Conservation (phyloP, 441 rosid species). For the Corymbia calophylla region DNA sequence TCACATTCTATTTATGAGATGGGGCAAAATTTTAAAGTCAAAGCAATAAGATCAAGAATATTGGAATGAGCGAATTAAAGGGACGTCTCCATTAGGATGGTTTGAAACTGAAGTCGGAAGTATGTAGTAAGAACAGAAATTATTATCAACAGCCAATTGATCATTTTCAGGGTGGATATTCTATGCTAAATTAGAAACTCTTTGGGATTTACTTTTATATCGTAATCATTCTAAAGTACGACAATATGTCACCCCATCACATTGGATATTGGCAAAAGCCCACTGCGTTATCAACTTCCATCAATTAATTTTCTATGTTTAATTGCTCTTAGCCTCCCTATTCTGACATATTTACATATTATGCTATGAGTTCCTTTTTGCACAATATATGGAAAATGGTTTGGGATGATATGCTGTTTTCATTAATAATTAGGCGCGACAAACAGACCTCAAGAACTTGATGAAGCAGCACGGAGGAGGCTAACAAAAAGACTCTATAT, state of each 20-base stretch:
- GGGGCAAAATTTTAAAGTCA: neutral
- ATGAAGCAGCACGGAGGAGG: slow-evolving; percentile 94
- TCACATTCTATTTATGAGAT: neutral
- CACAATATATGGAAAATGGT: neutral
- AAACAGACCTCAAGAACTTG: slow-evolving; percentile 96
- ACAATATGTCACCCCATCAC: neutral
- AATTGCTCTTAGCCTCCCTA: neutral
- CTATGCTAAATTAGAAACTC: neutral
- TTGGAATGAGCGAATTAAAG: neutral
- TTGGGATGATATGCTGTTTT: neutral
- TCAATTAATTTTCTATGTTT: neutral
- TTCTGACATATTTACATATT: neutral
- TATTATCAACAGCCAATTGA: neutral
- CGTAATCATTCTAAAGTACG: neutral
- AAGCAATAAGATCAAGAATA: neutral
- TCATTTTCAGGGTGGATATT: neutral
- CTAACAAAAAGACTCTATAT: slow-evolving; percentile 91
- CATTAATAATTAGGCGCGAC: slow-evolving; percentile 65
- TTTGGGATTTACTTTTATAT: neutral
- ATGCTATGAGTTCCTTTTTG: neutral
- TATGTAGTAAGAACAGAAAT: neutral
- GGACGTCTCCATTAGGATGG: neutral
- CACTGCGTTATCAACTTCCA: neutral
- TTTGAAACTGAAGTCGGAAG: neutral
- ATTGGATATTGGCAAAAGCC: neutral